Evolutionary conservation across 2,329 filamentous ascomycete genomes (phyloP), one percentile per base, ranked within the genome.

Genomic region (Bertia moriformis): DNA sequence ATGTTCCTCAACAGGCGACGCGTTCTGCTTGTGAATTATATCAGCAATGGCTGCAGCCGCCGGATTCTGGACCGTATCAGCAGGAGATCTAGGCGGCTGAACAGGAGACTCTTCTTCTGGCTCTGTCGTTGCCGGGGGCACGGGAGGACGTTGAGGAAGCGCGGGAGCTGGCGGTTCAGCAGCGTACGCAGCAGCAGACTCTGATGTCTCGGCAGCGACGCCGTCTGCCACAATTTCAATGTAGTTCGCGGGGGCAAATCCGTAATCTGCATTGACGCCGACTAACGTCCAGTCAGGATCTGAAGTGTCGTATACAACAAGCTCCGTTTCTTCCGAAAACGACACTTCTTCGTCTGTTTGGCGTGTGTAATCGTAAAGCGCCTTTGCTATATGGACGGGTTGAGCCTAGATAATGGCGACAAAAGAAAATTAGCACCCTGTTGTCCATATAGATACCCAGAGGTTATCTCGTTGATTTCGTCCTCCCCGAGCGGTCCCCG

Each of bases 291-390:
- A 82, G 52, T 82, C 77, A 4, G 73, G 73, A 51, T 82, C 77
- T 24, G 72, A 69, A 24, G 61, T 67, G 50, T 82, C 77, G 54
- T 76, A 82, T 41, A 82, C 73, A 43, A 72, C 56, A 40, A 82
- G 58, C 18, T 63, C 52, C 18, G 67, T 67, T 48, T 78, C 74
- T 57, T 82, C 76, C 29, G 73, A 62, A 52, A 82, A 81, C 37
- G 76, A 80, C 19, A 82, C 62, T 55, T 82, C 77, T 51, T 82
- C 77, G 48, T 82, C 78, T 13, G 78, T 82, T 58, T 82, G 78
- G 45, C 75, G 66, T 39, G 70, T 67, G 54, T 82, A 82, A 52
- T 82, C 77, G 54, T 77, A 82, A 29, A 81, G 64, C 14, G 76
- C 74, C 55, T 68, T 77, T 29, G 75, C 76, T 44, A 67, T 59